Base-by-base conservation (phyloP, 495 filamentous ascomycete species). In the Baudoinia panamericana region DNA sequence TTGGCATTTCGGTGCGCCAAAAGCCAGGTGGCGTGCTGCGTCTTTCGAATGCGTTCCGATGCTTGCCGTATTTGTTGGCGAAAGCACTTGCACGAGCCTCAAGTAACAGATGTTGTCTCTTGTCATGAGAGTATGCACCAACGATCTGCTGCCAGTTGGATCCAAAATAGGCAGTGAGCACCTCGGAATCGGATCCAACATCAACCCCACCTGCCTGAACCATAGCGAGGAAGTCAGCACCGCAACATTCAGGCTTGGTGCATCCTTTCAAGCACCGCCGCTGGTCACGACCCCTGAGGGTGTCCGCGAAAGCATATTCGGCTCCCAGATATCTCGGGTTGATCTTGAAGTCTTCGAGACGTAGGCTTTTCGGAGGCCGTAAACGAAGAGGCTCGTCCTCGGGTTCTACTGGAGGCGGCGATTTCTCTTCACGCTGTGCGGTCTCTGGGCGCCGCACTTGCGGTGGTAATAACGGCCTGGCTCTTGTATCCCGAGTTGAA, bases 1-100 rank as follows among this genome's bases (percentile, higher is more conserved):
- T 70, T 9, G 88, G 87, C 60, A 95, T 85, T 42, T 88, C 87
- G 19, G 76, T 69, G 45, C 84, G 69, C 90, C 90, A 97, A 53
- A 80, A 94, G 1, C 86, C 86, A 12, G 83, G 82, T 2, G 90
- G 88, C 10, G 79, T 81, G 23, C 59, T 63, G 18, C 68, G 60
- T 20, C 86, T 70, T 42, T 73, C 71, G 55, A 79, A 86, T 22
- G 73, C 68, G 46, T 92, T 74, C 27, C 78, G 66, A 61, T 94
- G 90, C 55, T 63, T 80, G 5, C 87, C 84, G 58, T 69, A 72
- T 37, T 67, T 66, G 43, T 90, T 72, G 5, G 85, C 76, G 36
- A 93, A 61, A 17, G 69, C 59, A 50, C 67, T 67, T 0, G 72
- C 73, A 51, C 73, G 76, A 5, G 82, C 88, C 48, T 82, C 67